Evolutionary conservation across 2,329 filamentous ascomycete species (phyloP).

Genomic region (Xylariales sp.): DNA sequence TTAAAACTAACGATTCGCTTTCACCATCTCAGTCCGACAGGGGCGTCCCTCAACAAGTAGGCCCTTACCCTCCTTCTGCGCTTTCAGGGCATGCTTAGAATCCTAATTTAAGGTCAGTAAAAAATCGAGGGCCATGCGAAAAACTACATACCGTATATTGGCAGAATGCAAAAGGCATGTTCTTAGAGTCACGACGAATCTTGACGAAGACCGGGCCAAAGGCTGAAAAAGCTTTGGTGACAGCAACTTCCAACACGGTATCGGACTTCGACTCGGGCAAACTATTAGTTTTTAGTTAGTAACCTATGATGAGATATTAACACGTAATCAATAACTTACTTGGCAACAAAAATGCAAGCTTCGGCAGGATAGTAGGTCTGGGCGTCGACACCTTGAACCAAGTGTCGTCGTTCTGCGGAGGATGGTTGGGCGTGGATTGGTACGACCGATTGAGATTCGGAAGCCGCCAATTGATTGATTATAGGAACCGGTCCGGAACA

Average conservation of each 20-base stretch:
- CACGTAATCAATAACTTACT: slow-evolving; percentile 60
- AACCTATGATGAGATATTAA: slow-evolving; percentile 9
- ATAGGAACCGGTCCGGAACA: slow-evolving; percentile 19
- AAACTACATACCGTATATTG: slow-evolving; percentile 67
- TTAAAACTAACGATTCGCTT: slow-evolving; percentile 64
- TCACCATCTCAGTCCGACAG: slow-evolving; percentile 70
- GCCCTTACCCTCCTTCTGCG: slow-evolving; percentile 60
- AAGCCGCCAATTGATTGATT: slow-evolving; percentile 6
- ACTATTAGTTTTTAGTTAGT: slow-evolving; percentile 51
- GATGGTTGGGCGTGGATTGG: slow-evolving; percentile 32
- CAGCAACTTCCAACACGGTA: slow-evolving; percentile 61
- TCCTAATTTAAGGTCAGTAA: slow-evolving; percentile 54
- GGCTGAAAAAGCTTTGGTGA: slow-evolving; percentile 63
- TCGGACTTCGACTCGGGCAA: slow-evolving; percentile 64
- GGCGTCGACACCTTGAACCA: slow-evolving; percentile 57
- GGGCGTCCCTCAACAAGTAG: slow-evolving; percentile 64
- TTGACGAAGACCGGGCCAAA: slow-evolving; percentile 71
- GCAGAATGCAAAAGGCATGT: slow-evolving; percentile 73
- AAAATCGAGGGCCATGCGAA: background rate
- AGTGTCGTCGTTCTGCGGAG: slow-evolving; percentile 38
- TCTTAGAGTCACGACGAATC: slow-evolving; percentile 66
- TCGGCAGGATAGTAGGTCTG: slow-evolving; percentile 65
- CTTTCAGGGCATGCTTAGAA: slow-evolving; percentile 60
- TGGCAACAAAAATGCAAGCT: slow-evolving; percentile 73
- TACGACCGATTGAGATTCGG: slow-evolving; percentile 19